These are phyloP conservation scores for Teratosphaeriaceae sp. DNA, from an alignment of 2,329 filamentous ascomycete genomes.

Conservation along the genomic window DNA sequence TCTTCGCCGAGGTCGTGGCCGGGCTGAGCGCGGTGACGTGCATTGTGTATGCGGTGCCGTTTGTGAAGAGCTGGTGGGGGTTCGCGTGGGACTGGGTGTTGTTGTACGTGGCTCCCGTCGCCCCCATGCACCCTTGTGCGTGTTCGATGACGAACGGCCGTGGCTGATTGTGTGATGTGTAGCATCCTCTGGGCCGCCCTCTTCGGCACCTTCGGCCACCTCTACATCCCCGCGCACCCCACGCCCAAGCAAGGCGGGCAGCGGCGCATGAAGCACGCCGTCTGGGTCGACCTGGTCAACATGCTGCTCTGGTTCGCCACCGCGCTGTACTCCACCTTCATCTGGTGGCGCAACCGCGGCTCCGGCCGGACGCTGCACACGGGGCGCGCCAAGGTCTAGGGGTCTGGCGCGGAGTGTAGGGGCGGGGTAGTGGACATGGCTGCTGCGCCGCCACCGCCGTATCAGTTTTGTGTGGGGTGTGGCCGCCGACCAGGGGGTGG, in stretches of 20 bases:
- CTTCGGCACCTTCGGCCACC: slow-evolving; percentile 75
- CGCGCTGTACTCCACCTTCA: slow-evolving; percentile 47
- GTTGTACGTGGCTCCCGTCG: slow-evolving; percentile 41
- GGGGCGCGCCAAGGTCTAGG: slow-evolving; percentile 28
- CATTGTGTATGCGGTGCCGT: slow-evolving; percentile 57
- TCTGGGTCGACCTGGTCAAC: slow-evolving; percentile 74
- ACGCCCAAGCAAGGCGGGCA: slow-evolving; percentile 49
- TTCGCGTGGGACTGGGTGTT: slow-evolving; percentile 66
- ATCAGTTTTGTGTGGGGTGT: too few species aligned
- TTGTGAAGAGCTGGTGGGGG: slow-evolving; percentile 45
- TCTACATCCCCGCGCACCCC: slow-evolving; percentile 66
- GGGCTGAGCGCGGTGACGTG: slow-evolving; percentile 57
- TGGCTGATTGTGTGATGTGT: neutral
- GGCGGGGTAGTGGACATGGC: too few species aligned
- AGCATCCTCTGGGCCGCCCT: slow-evolving; percentile 69
- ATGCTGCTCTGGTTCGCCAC: slow-evolving; percentile 70
- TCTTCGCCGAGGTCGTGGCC: slow-evolving; percentile 68
- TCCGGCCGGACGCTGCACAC: slow-evolving; percentile 30
- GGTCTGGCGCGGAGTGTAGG: too few species aligned
- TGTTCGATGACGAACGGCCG: too few species aligned
- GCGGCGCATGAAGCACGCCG: slow-evolving; percentile 74
- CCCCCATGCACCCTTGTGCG: too few species aligned
- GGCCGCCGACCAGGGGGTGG: too few species aligned
- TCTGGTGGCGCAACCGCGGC: slow-evolving; percentile 55
- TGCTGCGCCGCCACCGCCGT: too few species aligned